Evolutionary conservation across 768 basidiomycete species (phyloP), one percentile per base, ranked within the genome.

Genomic region (Astraeus odoratus): DNA sequence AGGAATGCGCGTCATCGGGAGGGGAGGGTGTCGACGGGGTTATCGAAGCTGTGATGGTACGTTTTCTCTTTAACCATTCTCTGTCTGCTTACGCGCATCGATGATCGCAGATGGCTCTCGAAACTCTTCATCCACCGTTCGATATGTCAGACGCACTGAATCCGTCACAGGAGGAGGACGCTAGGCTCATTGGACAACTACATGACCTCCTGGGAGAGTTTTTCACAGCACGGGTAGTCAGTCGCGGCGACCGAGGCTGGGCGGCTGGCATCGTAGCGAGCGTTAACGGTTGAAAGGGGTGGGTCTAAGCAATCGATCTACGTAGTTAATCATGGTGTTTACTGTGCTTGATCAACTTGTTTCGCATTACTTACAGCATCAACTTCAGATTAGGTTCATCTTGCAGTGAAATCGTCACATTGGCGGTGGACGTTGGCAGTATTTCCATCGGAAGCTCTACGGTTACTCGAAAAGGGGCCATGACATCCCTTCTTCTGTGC

Each of bases 21-120:
- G 51, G 52, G 2, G 47, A 52, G 1, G 65, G 64, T 6, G 75
- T 75, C 39, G 64, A 69, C 12, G 67, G 66, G 16, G 67, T 88
- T 6, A 72, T 78, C 3, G 67, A 74, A 20, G 75, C 83, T 12
- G 77, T 85, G 7, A 72, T 85, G 74, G 85, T 86, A 38, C 36
- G 15, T 13, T 8, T 22, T 37, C 30, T 24, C n/a, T n/a, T n/a
- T n/a, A n/a, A n/a, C n/a, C n/a, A n/a, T n/a, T n/a, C n/a, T n/a
- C n/a, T n/a, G n/a, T n/a, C n/a, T n/a, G n/a, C n/a, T n/a, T n/a
- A n/a, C n/a, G n/a, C n/a, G n/a, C n/a, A n/a, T n/a, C n/a, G n/a
- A n/a, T n/a, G n/a, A n/a, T n/a, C n/a, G 13, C 45, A 84, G 83
- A 77, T 80, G 49, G 83, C 85, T 0, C 60, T 89, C 18, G 68